phyloP scores from a whole-genome alignment of 768 basidiomycete species.

The Termitomyces sp. region DNA sequence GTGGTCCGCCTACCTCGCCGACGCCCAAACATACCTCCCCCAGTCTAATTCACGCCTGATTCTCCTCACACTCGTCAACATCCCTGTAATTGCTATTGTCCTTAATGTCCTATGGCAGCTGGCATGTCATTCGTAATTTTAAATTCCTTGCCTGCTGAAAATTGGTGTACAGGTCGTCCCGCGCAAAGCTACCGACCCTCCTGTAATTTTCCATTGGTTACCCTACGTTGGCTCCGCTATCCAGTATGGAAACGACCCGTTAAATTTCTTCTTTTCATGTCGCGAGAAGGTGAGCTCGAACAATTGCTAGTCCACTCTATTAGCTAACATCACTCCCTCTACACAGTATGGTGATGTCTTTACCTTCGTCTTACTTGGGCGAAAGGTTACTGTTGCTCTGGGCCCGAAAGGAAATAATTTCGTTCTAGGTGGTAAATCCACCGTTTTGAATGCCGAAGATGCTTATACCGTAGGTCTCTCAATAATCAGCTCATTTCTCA shows the following conservation, averaged over 20 bases:
- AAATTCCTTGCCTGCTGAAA: background rate
- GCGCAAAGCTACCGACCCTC: conserved; percentile 69
- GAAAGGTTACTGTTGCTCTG: conserved; percentile 86
- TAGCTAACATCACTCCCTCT: background rate
- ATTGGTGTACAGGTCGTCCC: conserved; percentile 54
- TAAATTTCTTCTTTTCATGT: conserved; percentile 80
- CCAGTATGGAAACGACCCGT: conserved; percentile 87
- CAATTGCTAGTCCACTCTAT: background rate
- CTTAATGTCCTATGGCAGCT: conserved; percentile 79
- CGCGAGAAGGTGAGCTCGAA: conserved; percentile 61
- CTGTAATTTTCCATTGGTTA: conserved; percentile 89
- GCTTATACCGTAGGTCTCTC: conserved; percentile 74
- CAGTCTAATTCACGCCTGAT: conserved; percentile 33
- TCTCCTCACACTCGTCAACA: conserved; percentile 54
- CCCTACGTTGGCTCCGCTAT: conserved; percentile 90
- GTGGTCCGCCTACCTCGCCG: conserved; percentile 42
- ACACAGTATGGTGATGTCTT: conserved; percentile 93
- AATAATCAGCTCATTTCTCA: background rate
- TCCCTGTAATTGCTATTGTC: conserved; percentile 63
- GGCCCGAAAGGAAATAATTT: conserved; percentile 93
- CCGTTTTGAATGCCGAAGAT: conserved; percentile 91
- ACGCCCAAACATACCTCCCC: conserved; percentile 36
- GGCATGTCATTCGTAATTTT: conserved; percentile 40
- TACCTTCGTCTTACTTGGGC: conserved; percentile 88
- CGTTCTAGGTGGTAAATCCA: conserved; percentile 89